Percentiles rank a stretch among this genome's conserved stretches.
Conservation (phyloP, 169 alveolate species). For the Theileria orientalis region DNA sequence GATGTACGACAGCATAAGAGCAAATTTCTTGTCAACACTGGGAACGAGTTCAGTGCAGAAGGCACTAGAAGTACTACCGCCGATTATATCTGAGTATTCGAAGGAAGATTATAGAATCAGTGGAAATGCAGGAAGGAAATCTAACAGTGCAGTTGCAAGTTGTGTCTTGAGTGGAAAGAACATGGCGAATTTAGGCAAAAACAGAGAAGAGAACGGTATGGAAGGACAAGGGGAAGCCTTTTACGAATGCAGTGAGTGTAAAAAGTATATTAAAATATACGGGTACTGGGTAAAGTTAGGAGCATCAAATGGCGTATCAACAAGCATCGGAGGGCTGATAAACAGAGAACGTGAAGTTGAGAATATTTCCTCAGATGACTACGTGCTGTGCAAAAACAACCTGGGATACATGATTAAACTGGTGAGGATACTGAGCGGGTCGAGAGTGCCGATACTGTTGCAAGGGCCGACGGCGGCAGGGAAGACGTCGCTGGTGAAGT, state of each 20-base stretch:
- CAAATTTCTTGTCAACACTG: conserved; percentile 58
- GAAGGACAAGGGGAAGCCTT: background rate
- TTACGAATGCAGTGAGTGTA: conserved; percentile 6
- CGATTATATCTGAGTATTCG: background rate
- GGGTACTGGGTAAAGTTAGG: conserved; percentile 61
- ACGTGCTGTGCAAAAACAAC: conserved; percentile 88
- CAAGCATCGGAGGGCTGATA: too few relatives aligned
- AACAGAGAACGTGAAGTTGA: background rate
- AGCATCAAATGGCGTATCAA: background rate
- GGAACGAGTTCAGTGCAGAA: conserved; percentile 37
- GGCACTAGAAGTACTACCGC: conserved; percentile 23
- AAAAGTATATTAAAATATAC: conserved; percentile 38
- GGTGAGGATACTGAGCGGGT: conserved; percentile 89
- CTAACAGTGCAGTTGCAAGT: background rate
- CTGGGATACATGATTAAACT: conserved; percentile 84
- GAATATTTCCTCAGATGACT: conserved; percentile 50
- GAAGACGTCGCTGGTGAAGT: conserved; percentile 95
- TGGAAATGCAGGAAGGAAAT: background rate
- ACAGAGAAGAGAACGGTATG: background rate
- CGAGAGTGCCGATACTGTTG: conserved; percentile 94
- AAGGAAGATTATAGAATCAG: background rate
- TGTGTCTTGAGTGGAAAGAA: background rate
- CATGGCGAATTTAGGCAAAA: background rate
- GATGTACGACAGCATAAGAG: conserved; percentile 19
- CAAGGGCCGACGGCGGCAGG: conserved; percentile 99